These are phyloP conservation scores for Aspergillus novofumigatus DNA, from an alignment of 2,329 filamentous ascomycete species.

Conservation along the genomic window DNA sequence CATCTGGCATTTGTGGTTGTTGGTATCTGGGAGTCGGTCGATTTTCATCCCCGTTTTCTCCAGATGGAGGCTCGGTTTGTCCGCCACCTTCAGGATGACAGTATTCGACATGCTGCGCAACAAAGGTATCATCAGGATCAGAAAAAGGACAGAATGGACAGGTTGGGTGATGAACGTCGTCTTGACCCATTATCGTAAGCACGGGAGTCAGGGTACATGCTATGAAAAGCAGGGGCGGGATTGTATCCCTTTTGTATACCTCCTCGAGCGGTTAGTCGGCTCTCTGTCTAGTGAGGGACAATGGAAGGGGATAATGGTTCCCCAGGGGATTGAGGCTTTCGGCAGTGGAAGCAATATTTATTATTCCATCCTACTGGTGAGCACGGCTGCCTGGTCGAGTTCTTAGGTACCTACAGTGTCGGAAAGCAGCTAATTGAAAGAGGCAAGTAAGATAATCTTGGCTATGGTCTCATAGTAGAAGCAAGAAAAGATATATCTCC, in stretches of 20 bases:
- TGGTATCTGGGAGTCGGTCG: slow-evolving; percentile 1
- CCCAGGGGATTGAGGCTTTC: background rate
- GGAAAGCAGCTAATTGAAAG: background rate
- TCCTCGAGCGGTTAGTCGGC: background rate
- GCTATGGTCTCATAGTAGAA: background rate
- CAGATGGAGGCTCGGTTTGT: slow-evolving; percentile 20
- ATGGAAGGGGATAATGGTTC: background rate
- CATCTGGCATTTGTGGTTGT: slow-evolving; percentile 1
- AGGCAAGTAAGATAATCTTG: background rate
- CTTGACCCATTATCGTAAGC: slow-evolving; percentile 16
- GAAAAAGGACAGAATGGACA: slow-evolving; percentile 47
- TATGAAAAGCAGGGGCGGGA: background rate
- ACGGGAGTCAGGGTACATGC: background rate
- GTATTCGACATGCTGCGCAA: slow-evolving; percentile 43
- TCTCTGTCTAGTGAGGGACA: background rate
- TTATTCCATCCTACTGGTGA: background rate
- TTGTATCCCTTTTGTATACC: background rate
- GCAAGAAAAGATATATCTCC: background rate
- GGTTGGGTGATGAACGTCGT: slow-evolving; percentile 13
- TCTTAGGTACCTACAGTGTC: background rate
- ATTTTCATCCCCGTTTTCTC: slow-evolving; percentile 1
- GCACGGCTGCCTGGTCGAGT: background rate
- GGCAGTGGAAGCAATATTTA: background rate
- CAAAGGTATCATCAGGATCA: slow-evolving; percentile 35
- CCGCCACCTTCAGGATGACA: slow-evolving; percentile 40